These are phyloP conservation scores for Hypoxylon sp. DNA, from an alignment of 2,329 filamentous ascomycete genomes.

Conservation along the genomic window DNA sequence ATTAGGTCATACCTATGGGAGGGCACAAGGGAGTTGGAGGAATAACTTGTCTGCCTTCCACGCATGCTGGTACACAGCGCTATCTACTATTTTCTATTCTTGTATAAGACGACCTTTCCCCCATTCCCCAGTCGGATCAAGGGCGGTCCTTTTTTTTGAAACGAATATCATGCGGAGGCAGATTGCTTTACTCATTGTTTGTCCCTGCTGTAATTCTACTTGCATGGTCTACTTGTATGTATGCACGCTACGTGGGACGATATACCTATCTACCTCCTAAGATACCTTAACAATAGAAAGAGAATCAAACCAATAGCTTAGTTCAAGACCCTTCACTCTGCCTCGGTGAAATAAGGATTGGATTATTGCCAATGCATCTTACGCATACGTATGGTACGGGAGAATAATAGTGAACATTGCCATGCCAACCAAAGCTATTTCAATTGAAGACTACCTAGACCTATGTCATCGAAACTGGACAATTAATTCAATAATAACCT, in stretches of 20 bases:
- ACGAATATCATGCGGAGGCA: slow-evolving; percentile 19
- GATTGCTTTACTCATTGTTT: slow-evolving; percentile 11
- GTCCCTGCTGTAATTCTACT: slow-evolving; percentile 18
- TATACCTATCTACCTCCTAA: neutral
- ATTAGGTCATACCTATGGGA: slow-evolving; percentile 8
- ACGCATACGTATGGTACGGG: neutral
- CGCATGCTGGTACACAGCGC: neutral
- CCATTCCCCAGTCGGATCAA: neutral
- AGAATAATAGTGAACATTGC: neutral
- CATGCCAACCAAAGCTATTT: neutral
- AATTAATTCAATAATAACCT: neutral
- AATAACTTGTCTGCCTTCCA: slow-evolving; percentile 5
- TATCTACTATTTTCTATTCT: slow-evolving; percentile 23
- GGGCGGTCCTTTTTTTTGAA: slow-evolving; percentile 22
- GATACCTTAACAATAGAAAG: slow-evolving; percentile 29
- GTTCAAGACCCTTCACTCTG: neutral
- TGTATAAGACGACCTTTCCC: slow-evolving; percentile 13
- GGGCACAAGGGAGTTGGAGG: slow-evolving; percentile 30
- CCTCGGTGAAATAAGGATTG: neutral
- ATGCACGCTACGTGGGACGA: slow-evolving; percentile 27
- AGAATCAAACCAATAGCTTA: slow-evolving; percentile 19
- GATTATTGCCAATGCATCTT: neutral
- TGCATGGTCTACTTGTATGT: slow-evolving; percentile 12
- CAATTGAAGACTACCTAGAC: slow-evolving; percentile 1
- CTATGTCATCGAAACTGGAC: slow-evolving; percentile 3